Evolutionary conservation across 305 asterid genomes (phyloP).

Genomic region (Fraxinus latifolia): DNA sequence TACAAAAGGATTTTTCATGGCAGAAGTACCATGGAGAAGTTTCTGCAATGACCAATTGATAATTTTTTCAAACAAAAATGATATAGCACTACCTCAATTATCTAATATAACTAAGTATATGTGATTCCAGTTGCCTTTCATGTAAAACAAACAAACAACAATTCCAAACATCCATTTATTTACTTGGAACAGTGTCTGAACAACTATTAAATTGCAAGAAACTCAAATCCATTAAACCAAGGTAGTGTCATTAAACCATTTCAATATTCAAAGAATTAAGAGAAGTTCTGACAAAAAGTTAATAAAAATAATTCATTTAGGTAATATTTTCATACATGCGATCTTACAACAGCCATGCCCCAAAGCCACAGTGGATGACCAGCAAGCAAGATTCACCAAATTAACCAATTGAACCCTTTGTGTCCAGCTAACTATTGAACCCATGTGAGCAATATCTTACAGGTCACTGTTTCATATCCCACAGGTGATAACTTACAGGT

Average conservation of each 20-base stretch:
- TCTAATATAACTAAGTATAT: not conserved
- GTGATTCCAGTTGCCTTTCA: not conserved
- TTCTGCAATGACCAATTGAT: not conserved
- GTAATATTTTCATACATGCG: not conserved
- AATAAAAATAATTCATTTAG: not conserved
- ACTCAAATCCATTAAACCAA: not conserved
- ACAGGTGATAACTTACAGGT: not conserved
- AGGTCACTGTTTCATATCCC: not conserved
- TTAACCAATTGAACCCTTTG: not conserved
- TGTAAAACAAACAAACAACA: conserved; percentile 6
- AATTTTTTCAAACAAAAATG: not conserved
- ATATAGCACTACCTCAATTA: not conserved
- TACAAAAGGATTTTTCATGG: not conserved
- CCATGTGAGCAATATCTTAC: not conserved
- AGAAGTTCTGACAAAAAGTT: not conserved
- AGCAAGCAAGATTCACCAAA: not conserved
- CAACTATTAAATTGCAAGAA: conserved; percentile 6
- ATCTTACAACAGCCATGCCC: not conserved
- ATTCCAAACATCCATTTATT: not conserved
- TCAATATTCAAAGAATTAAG: not conserved
- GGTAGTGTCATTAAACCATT: not conserved
- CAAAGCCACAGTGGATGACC: not conserved
- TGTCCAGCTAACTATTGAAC: not conserved
- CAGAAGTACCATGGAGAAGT: not conserved
- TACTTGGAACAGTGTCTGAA: conserved; percentile 8